phyloP scores from a whole-genome alignment of 1,139 yeast species.

The Scheffersomyces illinoinensis region DNA sequence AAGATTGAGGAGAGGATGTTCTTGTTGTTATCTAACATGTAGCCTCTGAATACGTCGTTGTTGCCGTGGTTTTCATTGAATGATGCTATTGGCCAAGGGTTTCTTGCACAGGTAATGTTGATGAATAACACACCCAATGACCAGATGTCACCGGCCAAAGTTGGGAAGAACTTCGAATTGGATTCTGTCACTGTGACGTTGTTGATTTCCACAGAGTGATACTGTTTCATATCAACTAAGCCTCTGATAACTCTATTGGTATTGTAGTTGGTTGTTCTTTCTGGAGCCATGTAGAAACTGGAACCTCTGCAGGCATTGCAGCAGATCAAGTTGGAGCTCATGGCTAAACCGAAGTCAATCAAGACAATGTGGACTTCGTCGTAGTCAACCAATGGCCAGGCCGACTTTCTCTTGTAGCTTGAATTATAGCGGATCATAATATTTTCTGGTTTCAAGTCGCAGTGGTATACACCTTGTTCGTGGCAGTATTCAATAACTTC shows the following conservation, averaged over 20 bases:
- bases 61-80: slow-evolving; percentile 53
- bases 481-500: slow-evolving; percentile 76
- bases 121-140: slow-evolving; percentile 80
- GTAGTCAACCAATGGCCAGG: slow-evolving; percentile 38
- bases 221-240: slow-evolving; percentile 32
- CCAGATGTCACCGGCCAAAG: slow-evolving; percentile 85
- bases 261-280: slow-evolving; percentile 57
- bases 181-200: slow-evolving; percentile 17
- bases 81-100: slow-evolving; percentile 89
- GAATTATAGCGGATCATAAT: slow-evolving; percentile 54
- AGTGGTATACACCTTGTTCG: slow-evolving; percentile 68
- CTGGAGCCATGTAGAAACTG: slow-evolving; percentile 92
- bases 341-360: slow-evolving; percentile 87
- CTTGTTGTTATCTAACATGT: slow-evolving; percentile 29
- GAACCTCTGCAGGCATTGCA: slow-evolving; percentile 85
- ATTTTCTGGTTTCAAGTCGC: slow-evolving; percentile 92
- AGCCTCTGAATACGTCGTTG: slow-evolving; percentile 53
- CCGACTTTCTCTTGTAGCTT: slow-evolving; percentile 21
- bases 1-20: slow-evolving; percentile 46
- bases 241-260: slow-evolving; percentile 30
- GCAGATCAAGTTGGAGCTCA: slow-evolving; percentile 56
- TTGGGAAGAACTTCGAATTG: slow-evolving; percentile 50
- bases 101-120: slow-evolving; percentile 79
- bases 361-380: slow-evolving; percentile 60
- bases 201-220: slow-evolving; percentile 19